A percentile compares a stretch with the other conserved stretches of the same genome.
phyloP scores from a whole-genome alignment of 1,284 basidiomycete species.

The Rhizoctonia solani region DNA sequence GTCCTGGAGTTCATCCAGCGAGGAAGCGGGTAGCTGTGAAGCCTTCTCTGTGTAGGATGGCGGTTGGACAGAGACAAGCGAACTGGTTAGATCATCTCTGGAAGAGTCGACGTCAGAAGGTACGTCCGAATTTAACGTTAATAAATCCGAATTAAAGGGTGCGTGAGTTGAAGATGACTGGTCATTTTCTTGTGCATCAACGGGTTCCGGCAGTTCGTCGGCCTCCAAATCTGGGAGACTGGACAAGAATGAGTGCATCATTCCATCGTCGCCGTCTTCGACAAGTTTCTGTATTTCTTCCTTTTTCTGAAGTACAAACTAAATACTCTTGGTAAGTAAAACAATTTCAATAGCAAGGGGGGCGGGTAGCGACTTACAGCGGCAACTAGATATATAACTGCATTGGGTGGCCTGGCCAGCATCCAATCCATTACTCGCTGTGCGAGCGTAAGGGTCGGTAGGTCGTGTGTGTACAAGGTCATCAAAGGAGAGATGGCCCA shows the following conservation, averaged over 20 bases:
- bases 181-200: no score
- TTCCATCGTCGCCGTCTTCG: conserved; percentile 72
- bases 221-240: conserved; percentile 66
- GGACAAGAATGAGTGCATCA: conserved; percentile 77
- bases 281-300: conserved; percentile 59
- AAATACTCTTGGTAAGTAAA: conserved; percentile 18
- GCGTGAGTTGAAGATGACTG: no score
- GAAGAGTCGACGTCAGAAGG: not conserved
- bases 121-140: no score
- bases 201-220: conserved; percentile 40
- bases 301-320: conserved; percentile 68
- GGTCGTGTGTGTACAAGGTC: conserved; percentile 89
- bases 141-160: no score
- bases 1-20: not conserved
- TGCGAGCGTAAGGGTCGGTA: conserved; percentile 79
- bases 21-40: not conserved
- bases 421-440: conserved; percentile 90
- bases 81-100: not conserved
- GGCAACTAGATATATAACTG: conserved; percentile 78
- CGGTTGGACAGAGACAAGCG: no score
- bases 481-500: conserved; percentile 89
- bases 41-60: not conserved
- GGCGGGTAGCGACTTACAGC: conserved; percentile 63
- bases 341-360: not conserved
- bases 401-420: conserved; percentile 78